Conservation (phyloP, 192 early-diverging fungal species). For the Backusella circina region DNA sequence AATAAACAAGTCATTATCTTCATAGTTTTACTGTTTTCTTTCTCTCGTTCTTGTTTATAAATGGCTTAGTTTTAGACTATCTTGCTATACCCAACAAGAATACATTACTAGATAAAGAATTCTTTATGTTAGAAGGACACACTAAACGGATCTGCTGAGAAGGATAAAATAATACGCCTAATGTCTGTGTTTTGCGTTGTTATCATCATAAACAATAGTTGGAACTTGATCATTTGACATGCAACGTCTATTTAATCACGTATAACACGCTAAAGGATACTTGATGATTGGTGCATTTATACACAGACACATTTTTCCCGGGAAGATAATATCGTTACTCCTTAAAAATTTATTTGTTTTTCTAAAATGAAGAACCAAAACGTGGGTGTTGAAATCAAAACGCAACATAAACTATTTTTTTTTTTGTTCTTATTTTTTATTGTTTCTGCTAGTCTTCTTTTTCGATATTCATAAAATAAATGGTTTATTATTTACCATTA, state of each 20-base stretch:
- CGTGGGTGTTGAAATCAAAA: not conserved
- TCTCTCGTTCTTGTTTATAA: too few relatives aligned
- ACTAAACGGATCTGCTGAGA: too few relatives aligned
- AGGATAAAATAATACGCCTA: too few relatives aligned
- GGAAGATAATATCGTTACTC: not conserved
- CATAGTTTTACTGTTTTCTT: too few relatives aligned
- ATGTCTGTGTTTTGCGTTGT: not conserved
- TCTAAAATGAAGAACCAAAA: too few relatives aligned
- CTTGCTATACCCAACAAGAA: too few relatives aligned
- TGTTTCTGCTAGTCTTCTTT: not conserved
- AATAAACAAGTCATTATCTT: too few relatives aligned
- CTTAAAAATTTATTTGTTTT: not conserved
- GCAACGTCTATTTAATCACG: not conserved
- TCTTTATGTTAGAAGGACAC: too few relatives aligned
- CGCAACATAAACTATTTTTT: not conserved
- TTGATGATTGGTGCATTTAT: not conserved
- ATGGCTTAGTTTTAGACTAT: too few relatives aligned
- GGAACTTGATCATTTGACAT: not conserved
- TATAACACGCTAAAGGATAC: not conserved
- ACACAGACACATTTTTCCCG: not conserved
- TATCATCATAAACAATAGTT: not conserved
- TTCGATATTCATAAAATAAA: not conserved
- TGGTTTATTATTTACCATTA: not conserved
- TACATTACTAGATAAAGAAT: too few relatives aligned
- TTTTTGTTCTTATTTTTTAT: not conserved